A percentile compares a stretch with the other conserved stretches of the same genome.
Evolutionary conservation across 805 yeast genomes (phyloP).

Genomic region (Starmerella etchellsii): DNA sequence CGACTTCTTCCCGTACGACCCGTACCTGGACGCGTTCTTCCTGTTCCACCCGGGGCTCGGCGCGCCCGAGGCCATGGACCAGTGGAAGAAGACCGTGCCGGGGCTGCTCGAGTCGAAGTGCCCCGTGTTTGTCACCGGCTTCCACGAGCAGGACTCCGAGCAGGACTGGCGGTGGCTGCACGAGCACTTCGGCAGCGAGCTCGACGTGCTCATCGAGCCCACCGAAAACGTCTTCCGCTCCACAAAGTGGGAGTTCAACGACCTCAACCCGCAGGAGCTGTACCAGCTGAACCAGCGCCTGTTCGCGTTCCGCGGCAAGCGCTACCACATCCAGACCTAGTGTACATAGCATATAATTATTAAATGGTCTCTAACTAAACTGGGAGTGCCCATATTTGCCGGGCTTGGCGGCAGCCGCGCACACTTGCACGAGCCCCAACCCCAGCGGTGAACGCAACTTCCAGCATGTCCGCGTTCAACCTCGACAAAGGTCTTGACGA

Average conservation of each 20-base stretch:
- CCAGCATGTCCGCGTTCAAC: too few relatives aligned
- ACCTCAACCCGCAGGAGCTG: conserved; percentile 80
- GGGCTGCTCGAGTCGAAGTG: conserved; percentile 89
- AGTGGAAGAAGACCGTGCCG: conserved; percentile 76
- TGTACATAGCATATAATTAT: too few relatives aligned
- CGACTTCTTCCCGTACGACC: conserved; percentile 96
- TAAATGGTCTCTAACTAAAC: too few relatives aligned
- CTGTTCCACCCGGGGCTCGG: conserved; percentile 92
- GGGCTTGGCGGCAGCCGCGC: too few relatives aligned
- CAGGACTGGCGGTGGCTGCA: conserved; percentile 63
- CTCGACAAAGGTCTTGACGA: conserved; percentile 93
- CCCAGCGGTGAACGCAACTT: too few relatives aligned
- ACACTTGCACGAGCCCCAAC: too few relatives aligned
- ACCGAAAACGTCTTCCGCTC: conserved; percentile 64
- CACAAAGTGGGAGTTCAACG: conserved; percentile 90
- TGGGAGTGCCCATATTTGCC: too few relatives aligned
- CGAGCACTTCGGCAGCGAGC: conserved; percentile 50
- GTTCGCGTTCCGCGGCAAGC: conserved; percentile 89
- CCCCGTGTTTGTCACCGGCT: conserved; percentile 81
- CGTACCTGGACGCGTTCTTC: conserved; percentile 85
- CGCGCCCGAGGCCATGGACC: conserved; percentile 61
- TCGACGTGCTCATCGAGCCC: conserved; percentile 70
- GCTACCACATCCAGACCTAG: conserved; percentile 53
- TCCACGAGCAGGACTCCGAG: conserved; percentile 56
- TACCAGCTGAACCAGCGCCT: conserved; percentile 83